phyloP scores from a whole-genome alignment of 495 filamentous ascomycete species.

The Xylaria scruposa region DNA sequence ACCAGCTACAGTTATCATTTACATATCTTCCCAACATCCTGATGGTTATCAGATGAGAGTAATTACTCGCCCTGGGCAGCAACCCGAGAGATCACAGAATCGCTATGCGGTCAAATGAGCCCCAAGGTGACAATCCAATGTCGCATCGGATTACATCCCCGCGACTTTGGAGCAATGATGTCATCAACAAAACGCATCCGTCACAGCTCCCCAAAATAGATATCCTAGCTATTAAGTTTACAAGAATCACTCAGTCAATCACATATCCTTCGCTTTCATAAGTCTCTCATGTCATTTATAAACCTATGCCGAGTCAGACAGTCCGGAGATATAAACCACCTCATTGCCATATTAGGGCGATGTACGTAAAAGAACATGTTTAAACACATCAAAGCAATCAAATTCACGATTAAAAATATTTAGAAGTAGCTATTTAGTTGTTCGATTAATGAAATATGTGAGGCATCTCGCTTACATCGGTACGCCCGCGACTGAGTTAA shows the following conservation, averaged over 20 bases:
- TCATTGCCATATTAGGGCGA: too few relatives aligned
- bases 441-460: not conserved
- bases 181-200: not conserved
- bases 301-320: not conserved
- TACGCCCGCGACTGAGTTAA: not conserved
- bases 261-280: not conserved
- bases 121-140: not conserved
- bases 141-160: not conserved
- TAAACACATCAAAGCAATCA: too few relatives aligned
- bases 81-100: too few relatives aligned
- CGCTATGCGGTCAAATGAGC: not conserved
- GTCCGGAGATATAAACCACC: not conserved
- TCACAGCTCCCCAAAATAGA: not conserved
- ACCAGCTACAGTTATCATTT: too few relatives aligned
- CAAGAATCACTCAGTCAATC: not conserved
- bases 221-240: not conserved
- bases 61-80: not conserved
- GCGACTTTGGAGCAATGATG: conserved; percentile 2
- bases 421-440: too few relatives aligned
- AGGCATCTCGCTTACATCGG: not conserved
- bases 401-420: too few relatives aligned
- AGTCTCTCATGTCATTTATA: not conserved
- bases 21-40: too few relatives aligned
- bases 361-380: too few relatives aligned
- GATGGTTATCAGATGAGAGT: not conserved